Percentiles rank a stretch among this genome's conserved stretches.
Conservation (phyloP, 176 grass and related monocot species). For the Aegilops bicornis region DNA sequence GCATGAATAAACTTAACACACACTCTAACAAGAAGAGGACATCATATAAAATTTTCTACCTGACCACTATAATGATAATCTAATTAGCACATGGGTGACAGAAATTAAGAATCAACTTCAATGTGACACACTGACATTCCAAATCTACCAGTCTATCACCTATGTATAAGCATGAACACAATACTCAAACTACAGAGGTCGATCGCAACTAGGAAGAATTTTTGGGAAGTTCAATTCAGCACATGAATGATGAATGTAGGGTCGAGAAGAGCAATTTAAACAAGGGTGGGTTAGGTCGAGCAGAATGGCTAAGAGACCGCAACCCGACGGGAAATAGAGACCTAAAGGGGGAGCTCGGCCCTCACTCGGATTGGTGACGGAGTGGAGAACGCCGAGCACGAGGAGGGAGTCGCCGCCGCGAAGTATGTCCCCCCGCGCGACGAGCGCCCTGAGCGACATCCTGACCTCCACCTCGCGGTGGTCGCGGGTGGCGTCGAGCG, state of each 20-base stretch:
- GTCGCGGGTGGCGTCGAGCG: conserved; percentile 54
- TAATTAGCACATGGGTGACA: not conserved
- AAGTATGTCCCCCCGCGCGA: conserved; percentile 45
- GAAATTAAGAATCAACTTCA: not conserved
- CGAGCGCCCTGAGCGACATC: conserved; percentile 22
- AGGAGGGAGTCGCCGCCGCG: conserved; percentile 47
- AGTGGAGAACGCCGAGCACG: conserved; percentile 65
- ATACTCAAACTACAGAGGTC: not conserved
- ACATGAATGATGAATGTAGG: not conserved
- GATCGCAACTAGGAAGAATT: not conserved
- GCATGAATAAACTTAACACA: not conserved
- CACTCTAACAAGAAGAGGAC: not conserved
- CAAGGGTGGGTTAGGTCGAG: not conserved
- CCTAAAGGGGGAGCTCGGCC: not conserved
- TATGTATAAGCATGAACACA: not conserved
- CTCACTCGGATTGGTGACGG: conserved; percentile 61
- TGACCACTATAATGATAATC: not conserved
- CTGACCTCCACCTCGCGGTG: conserved; percentile 56
- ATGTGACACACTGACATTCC: not conserved
- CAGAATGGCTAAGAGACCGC: not conserved
- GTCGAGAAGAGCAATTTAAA: not conserved
- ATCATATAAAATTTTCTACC: not conserved
- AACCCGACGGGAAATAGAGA: not conserved
- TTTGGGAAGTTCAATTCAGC: not conserved
- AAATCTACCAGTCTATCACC: not conserved